A percentile compares a stretch with the other conserved stretches of the same genome.
Evolutionary conservation across 164 flowering plant genomes (phyloP).

Genomic region (Santalum album): DNA sequence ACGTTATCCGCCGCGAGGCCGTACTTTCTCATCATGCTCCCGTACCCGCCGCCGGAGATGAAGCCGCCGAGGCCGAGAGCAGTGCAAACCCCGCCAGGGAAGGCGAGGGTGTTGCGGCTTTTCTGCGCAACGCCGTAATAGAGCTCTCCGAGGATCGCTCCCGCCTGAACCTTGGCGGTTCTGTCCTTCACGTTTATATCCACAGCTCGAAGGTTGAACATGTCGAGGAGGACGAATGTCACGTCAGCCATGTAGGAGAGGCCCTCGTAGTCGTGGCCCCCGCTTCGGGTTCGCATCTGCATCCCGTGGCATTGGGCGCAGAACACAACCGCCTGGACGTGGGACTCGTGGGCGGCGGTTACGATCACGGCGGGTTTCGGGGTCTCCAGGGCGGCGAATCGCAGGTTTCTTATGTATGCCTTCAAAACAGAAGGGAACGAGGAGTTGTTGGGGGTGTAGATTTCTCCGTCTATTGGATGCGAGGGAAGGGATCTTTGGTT

Average conservation of each 20-base stretch:
- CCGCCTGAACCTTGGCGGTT: constrained; percentile 11
- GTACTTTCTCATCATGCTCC: constrained; percentile 33
- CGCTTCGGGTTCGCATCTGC: neutral
- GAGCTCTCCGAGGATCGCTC: constrained; percentile 3
- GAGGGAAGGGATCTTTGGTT: too few species aligned
- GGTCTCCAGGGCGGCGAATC: neutral
- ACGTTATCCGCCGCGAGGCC: constrained; percentile 38
- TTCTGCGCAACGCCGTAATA: neutral
- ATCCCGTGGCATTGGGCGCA: neutral
- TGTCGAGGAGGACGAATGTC: constrained; percentile 9
- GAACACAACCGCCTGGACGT: neutral
- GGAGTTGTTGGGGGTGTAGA: neutral
- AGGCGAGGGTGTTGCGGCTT: neutral
- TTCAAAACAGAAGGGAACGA: neutral
- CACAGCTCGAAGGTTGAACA: constrained; percentile 2
- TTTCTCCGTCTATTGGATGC: too few species aligned
- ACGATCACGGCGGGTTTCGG: constrained; percentile 4
- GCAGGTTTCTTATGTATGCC: constrained; percentile 2
- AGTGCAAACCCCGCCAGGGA: neutral
- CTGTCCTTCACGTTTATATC: neutral
- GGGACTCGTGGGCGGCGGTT: neutral
- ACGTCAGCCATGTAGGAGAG: constrained; percentile 4
- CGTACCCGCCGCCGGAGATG: constrained; percentile 41
- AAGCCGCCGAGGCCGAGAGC: constrained; percentile 20
- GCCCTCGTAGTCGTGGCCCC: constrained; percentile 4